These are phyloP conservation scores for Sordariomycetes sp. DNA, from an alignment of 2,329 filamentous ascomycete species.

Conservation along the genomic window DNA sequence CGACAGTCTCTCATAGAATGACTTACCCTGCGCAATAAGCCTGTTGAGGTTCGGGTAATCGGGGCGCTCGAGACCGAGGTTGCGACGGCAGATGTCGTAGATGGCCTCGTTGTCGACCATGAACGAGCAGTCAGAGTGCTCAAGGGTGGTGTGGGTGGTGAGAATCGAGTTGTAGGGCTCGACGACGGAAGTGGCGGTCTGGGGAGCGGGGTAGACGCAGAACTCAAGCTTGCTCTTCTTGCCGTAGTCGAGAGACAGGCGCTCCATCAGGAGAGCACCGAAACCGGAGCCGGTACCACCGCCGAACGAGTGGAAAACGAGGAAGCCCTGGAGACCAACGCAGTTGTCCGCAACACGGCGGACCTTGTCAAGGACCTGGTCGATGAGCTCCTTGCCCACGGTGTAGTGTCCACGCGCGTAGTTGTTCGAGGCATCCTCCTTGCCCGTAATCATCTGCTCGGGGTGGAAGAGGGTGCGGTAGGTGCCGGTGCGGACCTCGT, in stretches of 20 bases:
- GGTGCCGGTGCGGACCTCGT: constrained; percentile 94
- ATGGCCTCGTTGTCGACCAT: constrained; percentile 99
- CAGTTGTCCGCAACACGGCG: constrained; percentile 97
- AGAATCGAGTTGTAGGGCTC: constrained; percentile 99
- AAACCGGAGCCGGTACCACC: constrained; percentile 98
- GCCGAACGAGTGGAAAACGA: constrained; percentile 99
- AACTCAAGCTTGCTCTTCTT: constrained; percentile 99
- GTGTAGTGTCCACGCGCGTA: constrained; percentile 99
- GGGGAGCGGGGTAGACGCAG: constrained; percentile 95
- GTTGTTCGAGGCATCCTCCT: constrained; percentile 99
- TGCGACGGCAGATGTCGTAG: constrained; percentile 98
- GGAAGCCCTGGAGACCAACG: constrained; percentile 94
- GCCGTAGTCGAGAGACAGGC: constrained; percentile 96
- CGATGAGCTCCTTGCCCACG: constrained; percentile 98
- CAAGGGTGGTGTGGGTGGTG: constrained; percentile 95
- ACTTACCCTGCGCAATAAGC: constrained; percentile 83
- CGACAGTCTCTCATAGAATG: background rate
- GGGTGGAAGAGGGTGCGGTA: constrained; percentile 98
- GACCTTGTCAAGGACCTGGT: constrained; percentile 95
- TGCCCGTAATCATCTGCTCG: constrained; percentile 98
- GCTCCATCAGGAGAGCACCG: constrained; percentile 96
- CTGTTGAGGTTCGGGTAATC: constrained; percentile 99
- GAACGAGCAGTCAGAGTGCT: constrained; percentile 99
- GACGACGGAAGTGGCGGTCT: constrained; percentile 93
- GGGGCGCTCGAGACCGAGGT: constrained; percentile 92